Evolutionary conservation across 163 green algal species (phyloP).

Genomic region (Scenedesmus sp.): DNA sequence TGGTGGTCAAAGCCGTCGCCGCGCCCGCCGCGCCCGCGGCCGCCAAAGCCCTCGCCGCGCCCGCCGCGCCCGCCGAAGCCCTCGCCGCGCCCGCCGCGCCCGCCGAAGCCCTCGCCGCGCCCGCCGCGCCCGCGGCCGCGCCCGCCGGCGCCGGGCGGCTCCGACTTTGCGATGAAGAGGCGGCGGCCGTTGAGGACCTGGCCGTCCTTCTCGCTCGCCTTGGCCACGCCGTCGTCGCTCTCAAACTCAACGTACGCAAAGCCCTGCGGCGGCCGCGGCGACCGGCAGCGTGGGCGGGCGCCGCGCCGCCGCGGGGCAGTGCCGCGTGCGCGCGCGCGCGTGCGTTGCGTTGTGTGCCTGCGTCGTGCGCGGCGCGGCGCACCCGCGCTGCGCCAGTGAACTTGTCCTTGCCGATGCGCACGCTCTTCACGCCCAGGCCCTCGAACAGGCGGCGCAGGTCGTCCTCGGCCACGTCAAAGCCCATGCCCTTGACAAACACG

Average conservation of each 20-base stretch:
- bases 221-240: constrained; percentile 59
- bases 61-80: neutral
- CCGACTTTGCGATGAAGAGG: constrained; percentile 69
- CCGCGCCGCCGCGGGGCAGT: too few species aligned
- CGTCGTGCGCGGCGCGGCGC: neutral
- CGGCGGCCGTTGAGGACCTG: constrained; percentile 56
- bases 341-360: too few species aligned
- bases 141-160: constrained; percentile 40
- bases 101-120: neutral
- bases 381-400: constrained; percentile 45
- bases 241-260: constrained; percentile 90
- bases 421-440: constrained; percentile 50
- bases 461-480: constrained; percentile 51
- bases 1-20: neutral
- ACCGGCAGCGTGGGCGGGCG: too few species aligned
- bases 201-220: constrained; percentile 64
- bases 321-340: too few species aligned
- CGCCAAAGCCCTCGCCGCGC: neutral
- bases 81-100: constrained; percentile 2
- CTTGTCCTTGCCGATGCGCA: constrained; percentile 65
- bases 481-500: constrained; percentile 67
- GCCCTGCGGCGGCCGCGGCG: constrained; percentile 76
- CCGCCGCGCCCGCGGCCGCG: constrained; percentile 29
- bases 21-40: neutral
- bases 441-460: constrained; percentile 68